Percentiles rank a stretch among this genome's conserved stretches.
phyloP scores from a whole-genome alignment of 331 rosid species.

The Telfairia occidentalis region DNA sequence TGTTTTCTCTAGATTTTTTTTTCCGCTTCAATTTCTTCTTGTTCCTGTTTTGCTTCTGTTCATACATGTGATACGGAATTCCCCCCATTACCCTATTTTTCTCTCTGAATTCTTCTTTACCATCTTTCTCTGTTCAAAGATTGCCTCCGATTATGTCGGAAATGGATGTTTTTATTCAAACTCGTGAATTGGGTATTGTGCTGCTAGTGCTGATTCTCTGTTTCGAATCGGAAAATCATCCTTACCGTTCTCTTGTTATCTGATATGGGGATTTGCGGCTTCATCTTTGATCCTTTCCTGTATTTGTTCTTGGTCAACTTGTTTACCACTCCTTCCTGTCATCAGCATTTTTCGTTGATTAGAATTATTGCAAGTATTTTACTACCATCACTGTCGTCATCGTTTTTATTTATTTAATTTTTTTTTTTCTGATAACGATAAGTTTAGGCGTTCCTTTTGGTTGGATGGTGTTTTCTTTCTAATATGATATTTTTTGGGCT shows the following conservation, averaged over 20 bases:
- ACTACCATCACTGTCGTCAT: neutral
- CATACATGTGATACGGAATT: neutral
- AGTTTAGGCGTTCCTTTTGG: neutral
- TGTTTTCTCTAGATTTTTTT: neutral
- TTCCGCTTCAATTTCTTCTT: neutral
- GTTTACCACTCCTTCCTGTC: neutral
- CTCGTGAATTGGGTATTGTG: neutral
- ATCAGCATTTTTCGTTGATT: neutral
- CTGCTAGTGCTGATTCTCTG: neutral
- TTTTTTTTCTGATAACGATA: neutral
- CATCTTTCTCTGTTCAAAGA: neutral
- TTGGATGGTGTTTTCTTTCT: neutral
- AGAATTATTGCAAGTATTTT: neutral
- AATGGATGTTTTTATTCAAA: neutral
- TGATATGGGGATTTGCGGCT: neutral
- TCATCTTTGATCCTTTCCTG: neutral
- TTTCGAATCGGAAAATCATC: neutral
- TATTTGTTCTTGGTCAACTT: neutral
- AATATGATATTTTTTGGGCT: neutral
- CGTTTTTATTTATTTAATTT: neutral
- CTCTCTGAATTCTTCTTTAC: neutral
- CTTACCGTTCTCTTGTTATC: neutral
- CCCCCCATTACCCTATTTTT: neutral
- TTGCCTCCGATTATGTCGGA: neutral
- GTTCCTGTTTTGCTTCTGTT: neutral